Percentiles rank a stretch among this genome's conserved stretches.
Conservation (phyloP, 108 stramenopile genomes). For the Nitzschia palea region DNA sequence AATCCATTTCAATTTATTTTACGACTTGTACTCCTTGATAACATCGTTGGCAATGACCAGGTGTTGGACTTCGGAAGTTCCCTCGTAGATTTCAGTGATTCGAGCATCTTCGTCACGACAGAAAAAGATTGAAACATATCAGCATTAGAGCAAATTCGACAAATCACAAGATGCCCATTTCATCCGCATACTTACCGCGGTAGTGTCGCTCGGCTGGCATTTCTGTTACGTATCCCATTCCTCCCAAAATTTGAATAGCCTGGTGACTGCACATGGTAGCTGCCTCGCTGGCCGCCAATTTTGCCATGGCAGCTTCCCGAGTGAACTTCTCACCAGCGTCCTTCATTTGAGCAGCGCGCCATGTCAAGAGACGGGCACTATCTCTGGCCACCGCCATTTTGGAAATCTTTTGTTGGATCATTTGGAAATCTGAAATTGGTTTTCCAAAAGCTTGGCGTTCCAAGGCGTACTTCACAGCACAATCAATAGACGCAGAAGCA, state of each 20-base stretch:
- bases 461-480: slow-evolving; percentile 92
- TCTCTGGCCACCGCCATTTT: slow-evolving; percentile 87
- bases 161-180: too few species aligned
- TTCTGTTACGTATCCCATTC: slow-evolving; percentile 96
- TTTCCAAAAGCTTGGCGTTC: slow-evolving; percentile 94
- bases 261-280: slow-evolving; percentile 96
- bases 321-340: slow-evolving; percentile 82
- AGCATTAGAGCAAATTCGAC: too few species aligned
- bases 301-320: slow-evolving; percentile 97
- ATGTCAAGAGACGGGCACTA: slow-evolving; percentile 93
- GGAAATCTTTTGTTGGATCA: slow-evolving; percentile 92
- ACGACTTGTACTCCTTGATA: slow-evolving; percentile 88
- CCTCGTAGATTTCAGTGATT: slow-evolving; percentile 99
- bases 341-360: slow-evolving; percentile 92
- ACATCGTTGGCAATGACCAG: slow-evolving; percentile 93
- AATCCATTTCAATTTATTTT: not conserved
- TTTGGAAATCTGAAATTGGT: slow-evolving; percentile 91
- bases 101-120: slow-evolving; percentile 69
- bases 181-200: slow-evolving; percentile 35
- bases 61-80: slow-evolving; percentile 94
- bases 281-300: slow-evolving; percentile 92
- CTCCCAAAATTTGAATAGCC: slow-evolving; percentile 94
- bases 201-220: slow-evolving; percentile 98
- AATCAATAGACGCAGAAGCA: slow-evolving; percentile 92
- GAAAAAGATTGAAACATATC: not conserved